A percentile compares a stretch with the other conserved stretches of the same genome.
Conservation (phyloP, 305 asterid genomes). For the Ajuga reptans region DNA sequence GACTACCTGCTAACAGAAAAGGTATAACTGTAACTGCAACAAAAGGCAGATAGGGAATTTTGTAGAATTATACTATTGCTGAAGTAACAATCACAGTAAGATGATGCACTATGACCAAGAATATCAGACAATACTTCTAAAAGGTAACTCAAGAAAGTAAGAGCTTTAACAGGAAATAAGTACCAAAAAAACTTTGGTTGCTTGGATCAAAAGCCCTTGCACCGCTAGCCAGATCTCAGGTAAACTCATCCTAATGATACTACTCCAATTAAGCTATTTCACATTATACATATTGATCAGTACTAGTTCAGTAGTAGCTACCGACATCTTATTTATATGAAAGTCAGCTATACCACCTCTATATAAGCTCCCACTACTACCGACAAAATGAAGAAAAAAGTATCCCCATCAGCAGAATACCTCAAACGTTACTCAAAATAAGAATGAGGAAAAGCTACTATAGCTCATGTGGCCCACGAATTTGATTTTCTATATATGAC, state of each 20-base stretch:
- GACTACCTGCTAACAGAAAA: constrained; percentile 51
- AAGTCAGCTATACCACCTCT: neutral
- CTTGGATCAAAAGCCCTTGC: neutral
- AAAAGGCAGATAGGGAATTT: neutral
- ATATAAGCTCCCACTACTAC: neutral
- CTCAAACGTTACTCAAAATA: no score
- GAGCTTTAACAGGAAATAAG: neutral
- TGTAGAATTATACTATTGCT: neutral
- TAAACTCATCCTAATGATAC: neutral
- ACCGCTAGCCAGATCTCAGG: neutral
- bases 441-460: no score
- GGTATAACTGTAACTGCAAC: neutral
- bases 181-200: neutral
- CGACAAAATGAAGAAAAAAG: neutral
- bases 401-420: no score
- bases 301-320: neutral
- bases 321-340: neutral
- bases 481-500: no score
- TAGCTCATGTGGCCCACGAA: no score
- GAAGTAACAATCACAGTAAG: neutral
- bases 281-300: neutral
- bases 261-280: neutral
- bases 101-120: neutral
- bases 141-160: neutral
- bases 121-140: neutral